Evolutionary conservation across 2,329 filamentous ascomycete species (phyloP).

Genomic region (Trichoderma atroviride): DNA sequence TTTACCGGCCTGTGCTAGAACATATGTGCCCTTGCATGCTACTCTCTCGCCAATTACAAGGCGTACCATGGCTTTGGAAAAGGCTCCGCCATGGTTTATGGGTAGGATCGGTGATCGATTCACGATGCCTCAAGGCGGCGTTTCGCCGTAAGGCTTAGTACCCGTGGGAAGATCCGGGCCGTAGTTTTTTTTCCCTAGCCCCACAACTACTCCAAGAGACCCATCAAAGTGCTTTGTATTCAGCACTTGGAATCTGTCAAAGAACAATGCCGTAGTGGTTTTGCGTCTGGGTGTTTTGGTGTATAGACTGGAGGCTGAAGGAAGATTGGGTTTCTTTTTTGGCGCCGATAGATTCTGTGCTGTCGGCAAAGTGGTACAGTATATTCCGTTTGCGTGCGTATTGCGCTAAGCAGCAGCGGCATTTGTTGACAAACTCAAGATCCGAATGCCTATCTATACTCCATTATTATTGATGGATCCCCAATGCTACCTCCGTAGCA

Average conservation of each 20-base stretch:
- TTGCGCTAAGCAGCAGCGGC: background rate
- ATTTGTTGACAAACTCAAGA: background rate
- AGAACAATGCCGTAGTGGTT: background rate
- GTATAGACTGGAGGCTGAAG: background rate
- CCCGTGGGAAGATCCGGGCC: slow-evolving; percentile 8
- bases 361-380: background rate
- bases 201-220: background rate
- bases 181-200: background rate
- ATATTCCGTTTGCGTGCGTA: background rate
- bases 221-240: background rate
- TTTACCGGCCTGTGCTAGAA: slow-evolving; percentile 14
- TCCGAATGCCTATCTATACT: background rate
- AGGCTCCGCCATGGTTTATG: slow-evolving; percentile 14
- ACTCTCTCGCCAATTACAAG: slow-evolving; percentile 20
- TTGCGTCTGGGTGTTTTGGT: background rate
- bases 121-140: slow-evolving; percentile 8
- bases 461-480: background rate
- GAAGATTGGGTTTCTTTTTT: background rate
- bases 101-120: slow-evolving; percentile 17
- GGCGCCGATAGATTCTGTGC: background rate
- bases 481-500: background rate
- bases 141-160: slow-evolving; percentile 5
- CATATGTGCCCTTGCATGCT: slow-evolving; percentile 22
- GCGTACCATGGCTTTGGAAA: slow-evolving; percentile 12
- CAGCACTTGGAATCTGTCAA: background rate